Base-by-base conservation (phyloP, 106 monocot genomes). In the Agapanthus africanus region DNA sequence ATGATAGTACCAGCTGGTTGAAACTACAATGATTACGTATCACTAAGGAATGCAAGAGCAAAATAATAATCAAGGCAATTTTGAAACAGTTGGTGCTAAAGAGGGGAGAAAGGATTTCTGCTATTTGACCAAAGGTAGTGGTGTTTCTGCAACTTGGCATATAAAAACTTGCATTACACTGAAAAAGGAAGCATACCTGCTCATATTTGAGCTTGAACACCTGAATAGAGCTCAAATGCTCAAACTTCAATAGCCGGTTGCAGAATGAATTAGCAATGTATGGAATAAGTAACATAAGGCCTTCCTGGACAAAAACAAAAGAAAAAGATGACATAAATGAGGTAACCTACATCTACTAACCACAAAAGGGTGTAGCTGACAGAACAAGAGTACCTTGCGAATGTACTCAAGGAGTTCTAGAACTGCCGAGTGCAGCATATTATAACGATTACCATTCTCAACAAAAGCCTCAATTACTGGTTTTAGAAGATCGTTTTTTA, bases 401-500 rank as follows among this genome's bases (percentile, higher is more conserved):
- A 97, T 89, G 66, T 84, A 83, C 74, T 97, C 95, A 9, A 97
- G 67, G 47, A 97, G 80, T 69, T 97, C 95, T 9, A 91, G 75
- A 62, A 97, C 84, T 47, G 79, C 91, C 30, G 95, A 97, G 18
- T 97, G 86, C 23, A 97, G 73, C 91, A 97, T 86, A 68, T 97
- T 97, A 70, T 97, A 97, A 14, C 80, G 85, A 63, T 82, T 78
- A 3, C 95, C 95, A 73, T 97, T 97, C 60, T 79, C 72, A 76
- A 86, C 40, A 71, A 97, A 97, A 30, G 73, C 91, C 1, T 97
- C 95, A 54, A 97, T 71, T 37, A 97, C 73, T 51, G 95, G 91
- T 71, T 84, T 91, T 41, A 97, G 74, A 57, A 89, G 80, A 75
- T 97, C 89, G 74, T 88, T 84, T 69, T 88, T 97, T 1, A 80